Evolutionary conservation across 2,329 filamentous ascomycete species (phyloP).

Genomic region (Bipolaris zeicola): DNA sequence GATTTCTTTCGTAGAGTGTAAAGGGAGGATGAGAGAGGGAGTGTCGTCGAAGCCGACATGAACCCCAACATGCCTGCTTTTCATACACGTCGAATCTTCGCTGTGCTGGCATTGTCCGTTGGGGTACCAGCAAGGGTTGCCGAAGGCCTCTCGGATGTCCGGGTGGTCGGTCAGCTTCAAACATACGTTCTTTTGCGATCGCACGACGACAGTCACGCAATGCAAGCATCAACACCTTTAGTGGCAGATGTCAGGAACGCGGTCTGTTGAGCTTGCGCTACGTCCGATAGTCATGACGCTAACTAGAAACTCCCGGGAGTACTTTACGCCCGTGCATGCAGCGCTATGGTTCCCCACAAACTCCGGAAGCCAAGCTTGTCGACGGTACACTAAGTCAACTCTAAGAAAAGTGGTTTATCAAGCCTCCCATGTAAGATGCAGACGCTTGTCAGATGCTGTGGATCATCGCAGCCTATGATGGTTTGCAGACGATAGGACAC

Average conservation of each 20-base stretch:
- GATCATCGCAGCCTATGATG: background rate
- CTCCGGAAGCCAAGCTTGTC: conserved; percentile 30
- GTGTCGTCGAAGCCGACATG: conserved; percentile 10
- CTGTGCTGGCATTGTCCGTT: conserved; percentile 19
- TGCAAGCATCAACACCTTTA: conserved; percentile 22
- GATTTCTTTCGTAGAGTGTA: conserved; percentile 4
- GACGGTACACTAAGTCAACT: conserved; percentile 16
- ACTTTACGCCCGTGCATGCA: background rate
- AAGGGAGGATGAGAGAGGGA: background rate
- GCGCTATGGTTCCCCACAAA: conserved; percentile 43
- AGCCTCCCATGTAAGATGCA: conserved; percentile 19
- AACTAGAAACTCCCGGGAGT: conserved; percentile 18
- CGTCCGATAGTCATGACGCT: conserved; percentile 23
- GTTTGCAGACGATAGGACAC: conserved; percentile 10
- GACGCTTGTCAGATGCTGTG: conserved; percentile 3
- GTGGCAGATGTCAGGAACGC: conserved; percentile 19
- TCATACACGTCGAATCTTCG: conserved; percentile 22
- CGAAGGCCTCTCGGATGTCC: conserved; percentile 29
- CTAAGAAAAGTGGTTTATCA: conserved; percentile 3
- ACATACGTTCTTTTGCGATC: conserved; percentile 11
- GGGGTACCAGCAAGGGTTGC: conserved; percentile 28
- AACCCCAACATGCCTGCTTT: conserved; percentile 8
- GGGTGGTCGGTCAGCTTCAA: conserved; percentile 13
- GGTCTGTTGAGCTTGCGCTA: conserved; percentile 12
- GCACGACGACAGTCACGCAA: background rate